These are phyloP conservation scores for Venturiaceae sp. DNA, from an alignment of 2,329 filamentous ascomycete genomes.

Conservation along the genomic window DNA sequence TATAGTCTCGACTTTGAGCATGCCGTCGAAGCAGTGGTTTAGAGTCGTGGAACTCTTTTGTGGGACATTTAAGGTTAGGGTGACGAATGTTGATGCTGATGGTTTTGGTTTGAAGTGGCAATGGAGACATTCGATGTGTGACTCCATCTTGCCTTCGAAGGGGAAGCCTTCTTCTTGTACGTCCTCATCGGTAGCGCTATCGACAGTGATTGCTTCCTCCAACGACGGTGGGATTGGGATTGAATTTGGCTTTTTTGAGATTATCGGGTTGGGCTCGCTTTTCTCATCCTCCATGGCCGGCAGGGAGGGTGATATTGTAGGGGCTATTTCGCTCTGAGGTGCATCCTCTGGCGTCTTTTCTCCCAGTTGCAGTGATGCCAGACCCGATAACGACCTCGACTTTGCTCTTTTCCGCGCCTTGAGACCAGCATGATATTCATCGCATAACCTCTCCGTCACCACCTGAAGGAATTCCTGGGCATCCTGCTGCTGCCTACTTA, in stretches of 20 bases:
- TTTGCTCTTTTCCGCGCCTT: constrained; percentile 48
- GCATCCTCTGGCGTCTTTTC: not conserved
- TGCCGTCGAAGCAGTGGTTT: constrained; percentile 81
- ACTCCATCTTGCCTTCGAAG: constrained; percentile 83
- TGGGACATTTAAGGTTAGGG: constrained; percentile 83
- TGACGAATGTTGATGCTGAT: constrained; percentile 77
- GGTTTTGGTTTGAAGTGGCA: constrained; percentile 86
- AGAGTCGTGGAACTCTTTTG: constrained; percentile 69
- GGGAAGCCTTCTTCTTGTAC: constrained; percentile 58
- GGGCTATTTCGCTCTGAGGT: constrained; percentile 1
- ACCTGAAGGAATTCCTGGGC: constrained; percentile 96
- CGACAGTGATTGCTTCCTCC: constrained; percentile 11
- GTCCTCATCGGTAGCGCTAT: constrained; percentile 29
- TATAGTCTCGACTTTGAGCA: constrained; percentile 92
- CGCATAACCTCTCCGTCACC: constrained; percentile 80
- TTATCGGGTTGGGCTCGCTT: constrained; percentile 17
- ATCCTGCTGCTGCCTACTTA: constrained; percentile 92
- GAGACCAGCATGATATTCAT: constrained; percentile 83
- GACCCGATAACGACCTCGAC: not conserved
- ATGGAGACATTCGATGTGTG: constrained; percentile 86
- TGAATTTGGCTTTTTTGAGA: not conserved
- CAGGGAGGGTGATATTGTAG: constrained; percentile 6
- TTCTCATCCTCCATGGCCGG: constrained; percentile 14
- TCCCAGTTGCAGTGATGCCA: constrained; percentile 13
- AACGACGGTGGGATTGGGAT: not conserved